Percentiles rank a stretch among this genome's conserved stretches.
Evolutionary conservation across 1,139 yeast species (phyloP).

Genomic region (Pichia sp.): DNA sequence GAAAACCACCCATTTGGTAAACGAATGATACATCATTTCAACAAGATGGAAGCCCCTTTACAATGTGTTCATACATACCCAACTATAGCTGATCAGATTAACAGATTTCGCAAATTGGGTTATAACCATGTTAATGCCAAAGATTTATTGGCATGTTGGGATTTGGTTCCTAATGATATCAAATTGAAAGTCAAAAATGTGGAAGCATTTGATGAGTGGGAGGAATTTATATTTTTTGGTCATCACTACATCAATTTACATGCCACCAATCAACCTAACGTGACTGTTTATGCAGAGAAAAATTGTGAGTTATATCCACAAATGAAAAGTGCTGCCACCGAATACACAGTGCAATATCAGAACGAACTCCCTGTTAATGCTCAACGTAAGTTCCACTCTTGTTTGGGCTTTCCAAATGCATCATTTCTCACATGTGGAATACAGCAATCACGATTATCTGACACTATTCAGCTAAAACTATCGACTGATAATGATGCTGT

Average conservation of each 20-base stretch:
- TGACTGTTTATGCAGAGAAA: slow-evolving; percentile 10
- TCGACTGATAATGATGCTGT: slow-evolving; percentile 6
- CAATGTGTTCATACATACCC: slow-evolving; percentile 64
- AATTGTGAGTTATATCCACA: slow-evolving; percentile 1
- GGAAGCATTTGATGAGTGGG: slow-evolving; percentile 81
- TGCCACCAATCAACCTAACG: slow-evolving; percentile 43
- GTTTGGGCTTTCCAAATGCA: slow-evolving; percentile 37
- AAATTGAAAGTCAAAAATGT: slow-evolving; percentile 44
- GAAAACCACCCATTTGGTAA: slow-evolving; percentile 61
- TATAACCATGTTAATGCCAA: slow-evolving; percentile 48
- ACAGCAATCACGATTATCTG: slow-evolving; percentile 40
- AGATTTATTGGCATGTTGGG: slow-evolving; percentile 60
- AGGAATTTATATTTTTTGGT: slow-evolving; percentile 71
- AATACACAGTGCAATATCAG: slow-evolving; percentile 9
- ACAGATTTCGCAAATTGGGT: slow-evolving; percentile 47
- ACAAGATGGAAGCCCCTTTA: slow-evolving; percentile 62
- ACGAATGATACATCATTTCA: slow-evolving; percentile 72
- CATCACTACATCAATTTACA: slow-evolving; percentile 72
- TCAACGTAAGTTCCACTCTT: slow-evolving; percentile 18
- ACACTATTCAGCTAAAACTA: slow-evolving; percentile 23
- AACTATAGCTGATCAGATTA: slow-evolving; percentile 43
- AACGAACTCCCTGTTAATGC: background rate
- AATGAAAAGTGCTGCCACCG: background rate
- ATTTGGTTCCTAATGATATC: slow-evolving; percentile 36
- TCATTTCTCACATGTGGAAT: slow-evolving; percentile 54